Percentiles rank a stretch among this genome's conserved stretches.
phyloP scores from a whole-genome alignment of 176 grass and related monocot species.

The Bolboschoenus planiculmis region DNA sequence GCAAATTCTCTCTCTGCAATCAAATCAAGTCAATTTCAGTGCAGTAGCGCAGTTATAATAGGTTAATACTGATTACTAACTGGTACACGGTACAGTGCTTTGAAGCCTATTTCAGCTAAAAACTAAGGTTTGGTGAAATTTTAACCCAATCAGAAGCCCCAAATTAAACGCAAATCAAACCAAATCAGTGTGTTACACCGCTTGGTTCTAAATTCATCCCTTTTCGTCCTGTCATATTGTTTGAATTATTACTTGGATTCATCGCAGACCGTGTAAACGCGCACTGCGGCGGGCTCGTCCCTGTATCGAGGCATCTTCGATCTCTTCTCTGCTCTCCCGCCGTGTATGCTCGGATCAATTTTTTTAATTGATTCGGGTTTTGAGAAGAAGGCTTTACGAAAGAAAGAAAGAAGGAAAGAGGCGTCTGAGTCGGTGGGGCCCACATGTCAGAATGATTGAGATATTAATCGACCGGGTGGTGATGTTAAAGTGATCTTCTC shows the following conservation, averaged over 20 bases:
- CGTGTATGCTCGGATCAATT: background rate
- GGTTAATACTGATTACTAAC: background rate
- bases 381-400: no score
- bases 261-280: conserved; percentile 86
- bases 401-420: background rate
- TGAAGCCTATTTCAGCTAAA: background rate
- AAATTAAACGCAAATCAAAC: background rate
- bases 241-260: conserved; percentile 64
- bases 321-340: no score
- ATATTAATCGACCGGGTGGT: background rate
- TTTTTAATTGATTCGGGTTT: background rate
- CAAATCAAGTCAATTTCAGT: background rate
- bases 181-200: background rate
- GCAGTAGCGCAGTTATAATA: background rate
- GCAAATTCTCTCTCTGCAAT: background rate
- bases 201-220: background rate
- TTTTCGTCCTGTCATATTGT: background rate
- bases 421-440: background rate
- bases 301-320: conserved; percentile 48
- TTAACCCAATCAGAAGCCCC: background rate
- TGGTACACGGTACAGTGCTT: background rate
- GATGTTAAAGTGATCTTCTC: no score
- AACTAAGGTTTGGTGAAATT: background rate
- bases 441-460: background rate
- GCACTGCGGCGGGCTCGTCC: conserved; percentile 44